Conservation (phyloP, 2,329 filamentous ascomycete species). For the Fusarium paranaense region DNA sequence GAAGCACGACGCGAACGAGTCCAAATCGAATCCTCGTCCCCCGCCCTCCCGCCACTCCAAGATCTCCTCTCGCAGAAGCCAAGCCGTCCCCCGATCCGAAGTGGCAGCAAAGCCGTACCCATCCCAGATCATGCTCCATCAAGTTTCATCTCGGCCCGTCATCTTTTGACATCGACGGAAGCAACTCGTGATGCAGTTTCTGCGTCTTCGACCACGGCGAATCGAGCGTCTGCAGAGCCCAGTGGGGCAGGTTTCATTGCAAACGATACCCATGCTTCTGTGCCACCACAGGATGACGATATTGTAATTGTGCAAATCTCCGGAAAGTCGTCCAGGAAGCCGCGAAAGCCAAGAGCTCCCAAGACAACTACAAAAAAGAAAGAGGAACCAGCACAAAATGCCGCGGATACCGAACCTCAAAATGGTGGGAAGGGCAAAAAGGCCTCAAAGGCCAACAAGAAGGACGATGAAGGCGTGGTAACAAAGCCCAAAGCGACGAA, state of each 20-base stretch:
- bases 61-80: constrained; percentile 57
- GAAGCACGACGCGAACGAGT: constrained; percentile 48
- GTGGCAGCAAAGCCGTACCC: constrained; percentile 51
- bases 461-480: constrained; percentile 51
- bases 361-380: constrained; percentile 30
- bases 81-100: constrained; percentile 49
- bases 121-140: constrained; percentile 51
- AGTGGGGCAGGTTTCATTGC: neutral
- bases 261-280: neutral
- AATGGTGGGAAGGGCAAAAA: neutral
- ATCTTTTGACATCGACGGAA: constrained; percentile 50
- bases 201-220: neutral
- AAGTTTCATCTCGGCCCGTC: constrained; percentile 58
- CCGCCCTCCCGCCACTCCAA: constrained; percentile 65
- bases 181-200: constrained; percentile 24
- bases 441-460: constrained; percentile 11
- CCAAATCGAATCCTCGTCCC: constrained; percentile 60
- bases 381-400: constrained; percentile 3
- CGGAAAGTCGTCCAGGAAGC: constrained; percentile 25
- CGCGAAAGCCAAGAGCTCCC: constrained; percentile 30
- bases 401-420: neutral
- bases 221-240: neutral
- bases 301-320: constrained; percentile 41
- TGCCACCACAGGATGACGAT: constrained; percentile 19
- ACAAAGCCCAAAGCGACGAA: constrained; percentile 45